A percentile compares a stretch with the other conserved stretches of the same genome.
phyloP scores from a whole-genome alignment of 2,329 filamentous ascomycete genomes.

The Furcasterigmium furcatum region DNA sequence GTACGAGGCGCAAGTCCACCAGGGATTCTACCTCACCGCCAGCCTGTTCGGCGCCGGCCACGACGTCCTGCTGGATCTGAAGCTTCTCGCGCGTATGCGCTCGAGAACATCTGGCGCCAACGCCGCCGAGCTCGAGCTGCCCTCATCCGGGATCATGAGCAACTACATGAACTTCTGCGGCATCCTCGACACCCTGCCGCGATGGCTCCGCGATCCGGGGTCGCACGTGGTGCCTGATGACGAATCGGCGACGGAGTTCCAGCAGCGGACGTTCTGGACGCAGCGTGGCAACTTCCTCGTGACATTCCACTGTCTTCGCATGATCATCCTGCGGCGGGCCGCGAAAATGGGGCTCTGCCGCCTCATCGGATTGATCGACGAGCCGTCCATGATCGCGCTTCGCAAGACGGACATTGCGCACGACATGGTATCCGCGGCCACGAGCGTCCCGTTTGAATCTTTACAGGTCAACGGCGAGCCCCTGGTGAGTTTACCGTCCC shows the following conservation, averaged over 20 bases:
- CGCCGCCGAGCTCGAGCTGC: not conserved
- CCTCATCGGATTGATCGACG: constrained; percentile 3
- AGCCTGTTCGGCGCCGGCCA: constrained; percentile 3
- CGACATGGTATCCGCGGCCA: constrained; percentile 36
- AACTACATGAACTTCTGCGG: constrained; percentile 17
- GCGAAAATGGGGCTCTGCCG: constrained; percentile 1
- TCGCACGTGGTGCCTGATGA: not conserved
- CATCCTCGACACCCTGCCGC: constrained; percentile 10
- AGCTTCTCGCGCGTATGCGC: constrained; percentile 2
- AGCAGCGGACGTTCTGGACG: constrained; percentile 20
- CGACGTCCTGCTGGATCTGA: constrained; percentile 8
- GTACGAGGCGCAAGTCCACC: constrained; percentile 3
- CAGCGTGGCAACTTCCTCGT: constrained; percentile 38
- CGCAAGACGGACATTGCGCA: constrained; percentile 39
- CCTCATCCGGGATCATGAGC: constrained; percentile 15
- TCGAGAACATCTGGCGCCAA: not conserved
- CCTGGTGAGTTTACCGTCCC: constrained; percentile 22
- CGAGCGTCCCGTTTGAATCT: constrained; percentile 37
- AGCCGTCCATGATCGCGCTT: constrained; percentile 4
- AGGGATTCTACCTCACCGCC: constrained; percentile 2
- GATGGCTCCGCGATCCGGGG: constrained; percentile 6
- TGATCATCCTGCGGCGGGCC: constrained; percentile 25
- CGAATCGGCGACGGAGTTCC: fast-evolving
- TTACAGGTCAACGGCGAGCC: constrained; percentile 36
- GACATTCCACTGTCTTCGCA: constrained; percentile 35